phyloP scores from a whole-genome alignment of 1,284 basidiomycete species.

The Gymnopus androsaceus region DNA sequence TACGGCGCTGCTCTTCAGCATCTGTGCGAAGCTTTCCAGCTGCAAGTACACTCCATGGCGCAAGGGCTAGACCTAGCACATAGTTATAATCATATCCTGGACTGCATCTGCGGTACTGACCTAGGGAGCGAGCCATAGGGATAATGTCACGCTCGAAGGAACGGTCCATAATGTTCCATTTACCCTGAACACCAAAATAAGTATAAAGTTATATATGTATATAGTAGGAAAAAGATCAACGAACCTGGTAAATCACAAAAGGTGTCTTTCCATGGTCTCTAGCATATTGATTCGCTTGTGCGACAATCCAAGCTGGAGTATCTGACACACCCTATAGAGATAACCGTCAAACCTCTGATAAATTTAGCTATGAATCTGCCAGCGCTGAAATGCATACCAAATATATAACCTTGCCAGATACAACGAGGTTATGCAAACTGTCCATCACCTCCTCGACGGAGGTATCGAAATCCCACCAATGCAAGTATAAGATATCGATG shows the following conservation, averaged over 20 bases:
- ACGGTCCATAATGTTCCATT: too few relatives aligned
- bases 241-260: slow-evolving; percentile 53
- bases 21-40: slow-evolving; percentile 37
- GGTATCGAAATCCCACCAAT: slow-evolving; percentile 40
- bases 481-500: slow-evolving; percentile 1
- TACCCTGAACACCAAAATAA: slow-evolving; percentile 31
- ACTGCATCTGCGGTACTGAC: too few relatives aligned
- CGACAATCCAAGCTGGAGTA: slow-evolving; percentile 42
- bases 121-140: slow-evolving; percentile 40
- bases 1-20: too few relatives aligned
- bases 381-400: slow-evolving; percentile 36
- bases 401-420: slow-evolving; percentile 43
- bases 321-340: slow-evolving; percentile 42
- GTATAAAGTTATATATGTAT: slow-evolving; percentile 63
- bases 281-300: slow-evolving; percentile 39
- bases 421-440: slow-evolving; percentile 41
- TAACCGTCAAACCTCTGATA: too few relatives aligned
- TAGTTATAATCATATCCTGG: too few relatives aligned
- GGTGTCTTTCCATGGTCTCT: slow-evolving; percentile 45
- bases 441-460: slow-evolving; percentile 47
- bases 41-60: slow-evolving; percentile 33
- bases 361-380: too few relatives aligned
- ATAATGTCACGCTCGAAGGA: slow-evolving; percentile 55
- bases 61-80: slow-evolving; percentile 30
- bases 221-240: slow-evolving; percentile 49